A percentile compares a stretch with the other conserved stretches of the same genome.
Evolutionary conservation across 2,329 filamentous ascomycete species (phyloP).

Genomic region (Fusarium sp.): DNA sequence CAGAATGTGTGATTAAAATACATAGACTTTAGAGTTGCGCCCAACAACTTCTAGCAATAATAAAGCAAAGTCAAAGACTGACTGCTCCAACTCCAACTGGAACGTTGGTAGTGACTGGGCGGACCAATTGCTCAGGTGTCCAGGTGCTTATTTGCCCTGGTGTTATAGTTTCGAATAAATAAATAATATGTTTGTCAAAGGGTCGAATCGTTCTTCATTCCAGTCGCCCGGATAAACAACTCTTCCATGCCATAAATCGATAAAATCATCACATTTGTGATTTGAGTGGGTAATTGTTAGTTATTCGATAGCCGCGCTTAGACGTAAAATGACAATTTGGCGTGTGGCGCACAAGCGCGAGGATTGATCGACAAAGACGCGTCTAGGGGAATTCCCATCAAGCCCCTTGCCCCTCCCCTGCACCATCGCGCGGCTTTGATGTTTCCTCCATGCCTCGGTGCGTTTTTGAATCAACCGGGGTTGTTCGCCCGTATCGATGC

Average conservation of each 20-base stretch:
- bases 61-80: conserved; percentile 2
- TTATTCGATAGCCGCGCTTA: conserved; percentile 9
- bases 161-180: conserved; percentile 27
- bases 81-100: conserved; percentile 17
- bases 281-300: conserved; percentile 23
- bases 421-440: conserved; percentile 32
- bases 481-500: conserved; percentile 25
- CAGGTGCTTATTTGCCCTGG: conserved; percentile 11
- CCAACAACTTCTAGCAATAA: conserved; percentile 25
- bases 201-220: conserved; percentile 7
- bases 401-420: conserved; percentile 36
- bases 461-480: conserved; percentile 36
- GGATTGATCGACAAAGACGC: conserved; percentile 33
- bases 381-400: conserved; percentile 31
- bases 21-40: conserved; percentile 5
- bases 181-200: neutral
- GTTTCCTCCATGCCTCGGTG: conserved; percentile 29
- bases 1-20: conserved; percentile 17
- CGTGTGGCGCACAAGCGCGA: conserved; percentile 39
- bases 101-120: conserved; percentile 16
- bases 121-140: neutral
- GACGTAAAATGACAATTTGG: conserved; percentile 10
- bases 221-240: conserved; percentile 1
- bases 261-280: neutral
- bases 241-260: neutral